These are phyloP conservation scores for Aristolochia fimbriata DNA, from an alignment of 164 flowering plant species.

Conservation along the genomic window DNA sequence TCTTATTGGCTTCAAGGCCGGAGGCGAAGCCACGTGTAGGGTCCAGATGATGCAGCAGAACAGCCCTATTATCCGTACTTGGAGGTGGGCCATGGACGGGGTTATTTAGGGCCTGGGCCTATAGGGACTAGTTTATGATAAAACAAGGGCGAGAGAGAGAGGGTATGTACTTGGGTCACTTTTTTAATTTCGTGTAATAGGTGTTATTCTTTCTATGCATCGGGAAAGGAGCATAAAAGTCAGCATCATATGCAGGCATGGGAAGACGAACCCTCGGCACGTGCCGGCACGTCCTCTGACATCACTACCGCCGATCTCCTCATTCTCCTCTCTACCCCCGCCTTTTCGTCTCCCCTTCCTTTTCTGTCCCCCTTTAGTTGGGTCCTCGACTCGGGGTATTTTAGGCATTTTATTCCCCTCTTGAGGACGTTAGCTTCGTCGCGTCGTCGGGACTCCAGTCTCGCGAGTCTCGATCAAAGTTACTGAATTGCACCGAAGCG, in stretches of 20 bases:
- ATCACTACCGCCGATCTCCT: slow-evolving; percentile 4
- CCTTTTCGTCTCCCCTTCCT: background rate
- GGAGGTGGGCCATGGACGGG: background rate
- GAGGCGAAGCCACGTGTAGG: no score
- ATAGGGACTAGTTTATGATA: no score
- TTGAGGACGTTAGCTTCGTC: no score
- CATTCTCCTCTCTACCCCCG: background rate
- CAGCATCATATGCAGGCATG: slow-evolving; percentile 3
- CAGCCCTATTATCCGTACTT: no score
- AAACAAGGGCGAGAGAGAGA: no score
- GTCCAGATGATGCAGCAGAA: no score
- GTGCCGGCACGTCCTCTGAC: slow-evolving; percentile 11
- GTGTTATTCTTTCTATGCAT: background rate
- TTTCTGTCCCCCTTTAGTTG: background rate
- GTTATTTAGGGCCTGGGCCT: background rate
- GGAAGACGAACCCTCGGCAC: slow-evolving; percentile 3
- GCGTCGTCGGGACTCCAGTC: no score
- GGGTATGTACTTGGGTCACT: no score
- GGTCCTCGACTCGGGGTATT: background rate
- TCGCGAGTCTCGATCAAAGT: background rate
- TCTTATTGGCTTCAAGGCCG: no score
- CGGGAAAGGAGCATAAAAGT: slow-evolving; percentile 8
- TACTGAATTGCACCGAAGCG: background rate
- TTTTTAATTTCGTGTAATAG: background rate
- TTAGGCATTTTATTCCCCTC: background rate